phyloP scores from a whole-genome alignment of 768 basidiomycete species.

The Termitomyces sp. region DNA sequence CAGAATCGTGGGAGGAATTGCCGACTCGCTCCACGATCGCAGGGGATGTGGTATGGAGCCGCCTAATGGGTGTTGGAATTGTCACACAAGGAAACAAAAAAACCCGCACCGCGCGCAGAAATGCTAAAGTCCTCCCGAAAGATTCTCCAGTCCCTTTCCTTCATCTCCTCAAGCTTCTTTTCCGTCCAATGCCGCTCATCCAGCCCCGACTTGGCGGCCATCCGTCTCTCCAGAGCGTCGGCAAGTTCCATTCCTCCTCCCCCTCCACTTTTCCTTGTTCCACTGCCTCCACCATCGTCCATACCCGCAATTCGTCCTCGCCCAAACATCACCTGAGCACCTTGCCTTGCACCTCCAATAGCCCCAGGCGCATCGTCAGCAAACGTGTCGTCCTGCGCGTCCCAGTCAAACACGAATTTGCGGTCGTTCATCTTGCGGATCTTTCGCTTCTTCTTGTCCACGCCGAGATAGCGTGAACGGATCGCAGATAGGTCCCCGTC shows the following conservation, averaged over 20 bases:
- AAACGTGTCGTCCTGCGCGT: slow-evolving; percentile 92
- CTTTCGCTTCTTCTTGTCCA: slow-evolving; percentile 91
- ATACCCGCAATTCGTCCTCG: slow-evolving; percentile 81
- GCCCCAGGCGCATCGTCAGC: slow-evolving; percentile 70
- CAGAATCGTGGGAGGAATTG: slow-evolving; percentile 73
- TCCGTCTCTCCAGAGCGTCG: slow-evolving; percentile 78
- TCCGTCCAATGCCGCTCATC: slow-evolving; percentile 99
- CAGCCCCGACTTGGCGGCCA: slow-evolving; percentile 73
- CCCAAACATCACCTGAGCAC: slow-evolving; percentile 87
- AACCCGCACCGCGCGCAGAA: slow-evolving; percentile 69
- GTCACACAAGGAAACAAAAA: slow-evolving; percentile 1
- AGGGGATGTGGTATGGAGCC: slow-evolving; percentile 92
- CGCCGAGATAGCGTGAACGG: slow-evolving; percentile 91
- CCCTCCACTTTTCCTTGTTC: slow-evolving; percentile 28
- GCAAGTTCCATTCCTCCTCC: slow-evolving; percentile 50
- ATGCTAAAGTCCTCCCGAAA: slow-evolving; percentile 99
- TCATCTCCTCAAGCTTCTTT: slow-evolving; percentile 89
- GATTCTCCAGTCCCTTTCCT: slow-evolving; percentile 98
- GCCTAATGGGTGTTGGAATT: slow-evolving; percentile 38
- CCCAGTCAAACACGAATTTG: slow-evolving; percentile 99
- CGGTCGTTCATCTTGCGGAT: slow-evolving; percentile 93
- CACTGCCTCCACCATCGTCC: slow-evolving; percentile 65
- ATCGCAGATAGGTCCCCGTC: slow-evolving; percentile 78
- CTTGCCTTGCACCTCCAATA: slow-evolving; percentile 67
- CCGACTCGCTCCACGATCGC: slow-evolving; percentile 87